phyloP scores from a whole-genome alignment of 805 yeast genomes.

The Clavispora fructus region DNA sequence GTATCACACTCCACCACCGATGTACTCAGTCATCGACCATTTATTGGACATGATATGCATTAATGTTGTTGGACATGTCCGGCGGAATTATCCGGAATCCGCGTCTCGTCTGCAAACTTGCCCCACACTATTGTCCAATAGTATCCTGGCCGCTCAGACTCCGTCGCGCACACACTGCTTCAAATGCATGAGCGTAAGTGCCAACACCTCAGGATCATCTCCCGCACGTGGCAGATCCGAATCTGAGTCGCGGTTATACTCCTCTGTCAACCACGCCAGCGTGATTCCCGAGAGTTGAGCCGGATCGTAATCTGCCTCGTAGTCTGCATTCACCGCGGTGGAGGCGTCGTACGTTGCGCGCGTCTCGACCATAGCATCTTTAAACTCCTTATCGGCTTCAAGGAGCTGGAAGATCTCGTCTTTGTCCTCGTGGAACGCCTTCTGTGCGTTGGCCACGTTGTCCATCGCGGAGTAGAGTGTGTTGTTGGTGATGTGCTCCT shows the following conservation, averaged over 20 bases:
- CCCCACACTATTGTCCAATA: too few species aligned
- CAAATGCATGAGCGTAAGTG: constrained; percentile 23
- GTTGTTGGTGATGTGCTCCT: constrained; percentile 37
- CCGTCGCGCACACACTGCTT: constrained; percentile 24
- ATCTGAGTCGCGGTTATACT: constrained; percentile 13
- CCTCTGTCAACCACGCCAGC: constrained; percentile 14
- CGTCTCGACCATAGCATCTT: constrained; percentile 20
- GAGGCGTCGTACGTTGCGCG: constrained; percentile 8
- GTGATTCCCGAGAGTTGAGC: constrained; percentile 22
- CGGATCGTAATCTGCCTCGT: constrained; percentile 19
- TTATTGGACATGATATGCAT: too few species aligned
- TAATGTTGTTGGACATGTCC: too few species aligned
- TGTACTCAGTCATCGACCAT: too few species aligned
- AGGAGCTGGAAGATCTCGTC: constrained; percentile 31
- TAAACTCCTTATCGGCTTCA: constrained; percentile 29
- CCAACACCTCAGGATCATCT: constrained; percentile 14
- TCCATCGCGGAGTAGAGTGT: constrained; percentile 34
- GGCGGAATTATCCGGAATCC: too few species aligned
- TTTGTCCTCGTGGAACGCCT: constrained; percentile 38
- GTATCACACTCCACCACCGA: too few species aligned
- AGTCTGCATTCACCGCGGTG: not conserved
- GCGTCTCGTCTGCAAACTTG: too few species aligned
- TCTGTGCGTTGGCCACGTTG: constrained; percentile 31
- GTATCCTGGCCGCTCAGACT: too few species aligned
- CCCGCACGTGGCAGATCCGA: not conserved